Percentiles rank a stretch among this genome's conserved stretches.
phyloP scores from a whole-genome alignment of 108 stramenopile species.

The Skeletonema costatum region DNA sequence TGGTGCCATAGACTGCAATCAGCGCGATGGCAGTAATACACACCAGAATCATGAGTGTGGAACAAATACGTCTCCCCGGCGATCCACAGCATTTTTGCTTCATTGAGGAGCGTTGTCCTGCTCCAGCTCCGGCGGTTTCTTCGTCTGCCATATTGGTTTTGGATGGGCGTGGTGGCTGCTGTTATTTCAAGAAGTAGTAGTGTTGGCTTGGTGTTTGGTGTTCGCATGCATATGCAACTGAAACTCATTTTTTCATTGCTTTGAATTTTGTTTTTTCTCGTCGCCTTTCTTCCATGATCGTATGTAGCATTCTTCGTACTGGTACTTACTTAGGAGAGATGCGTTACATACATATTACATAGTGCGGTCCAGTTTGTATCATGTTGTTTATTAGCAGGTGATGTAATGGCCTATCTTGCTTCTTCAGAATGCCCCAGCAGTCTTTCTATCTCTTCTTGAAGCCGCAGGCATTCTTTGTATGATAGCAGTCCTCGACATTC shows the following conservation, averaged over 20 bases:
- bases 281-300: too few species aligned
- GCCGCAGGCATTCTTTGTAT: conserved; percentile 27
- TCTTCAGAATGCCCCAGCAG: conserved; percentile 4
- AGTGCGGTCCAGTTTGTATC: too few species aligned
- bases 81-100: not conserved
- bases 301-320: too few species aligned
- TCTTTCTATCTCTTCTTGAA: conserved; percentile 31
- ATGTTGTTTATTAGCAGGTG: not conserved
- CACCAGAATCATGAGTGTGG: not conserved
- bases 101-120: not conserved
- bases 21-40: not conserved
- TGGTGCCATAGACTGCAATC: not conserved
- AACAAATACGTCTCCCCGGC: not conserved
- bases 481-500: conserved; percentile 38
- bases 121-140: not conserved
- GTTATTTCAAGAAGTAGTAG: too few species aligned
- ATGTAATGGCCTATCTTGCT: not conserved
- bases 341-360: too few species aligned
- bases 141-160: not conserved
- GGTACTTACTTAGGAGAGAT: not conserved
- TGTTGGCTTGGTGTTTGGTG: too few species aligned
- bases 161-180: not conserved
- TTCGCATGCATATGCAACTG: too few species aligned
- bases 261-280: too few species aligned
- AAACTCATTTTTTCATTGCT: too few species aligned